phyloP scores from a whole-genome alignment of 257 asterid species.

The Gentiana straminea region DNA sequence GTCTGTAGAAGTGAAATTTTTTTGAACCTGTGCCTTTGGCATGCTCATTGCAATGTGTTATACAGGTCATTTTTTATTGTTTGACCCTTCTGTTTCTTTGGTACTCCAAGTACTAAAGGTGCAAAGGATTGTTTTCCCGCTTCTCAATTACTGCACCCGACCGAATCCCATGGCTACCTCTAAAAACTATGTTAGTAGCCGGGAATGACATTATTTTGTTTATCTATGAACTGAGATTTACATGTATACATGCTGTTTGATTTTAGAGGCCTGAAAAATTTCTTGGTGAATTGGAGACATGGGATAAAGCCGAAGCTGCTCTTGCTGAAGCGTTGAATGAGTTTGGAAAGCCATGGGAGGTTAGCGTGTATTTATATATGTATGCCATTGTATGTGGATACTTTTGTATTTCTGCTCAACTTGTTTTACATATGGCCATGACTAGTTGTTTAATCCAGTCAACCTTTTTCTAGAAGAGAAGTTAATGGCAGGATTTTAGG shows the following conservation, averaged over 20 bases:
- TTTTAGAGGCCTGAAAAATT: constrained; percentile 91
- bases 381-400: not conserved
- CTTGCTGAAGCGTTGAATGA: constrained; percentile 83
- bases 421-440: not conserved
- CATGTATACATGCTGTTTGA: constrained; percentile 1
- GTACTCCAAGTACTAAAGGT: no score
- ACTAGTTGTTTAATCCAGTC: not conserved
- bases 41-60: not conserved
- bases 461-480: no score
- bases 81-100: not conserved
- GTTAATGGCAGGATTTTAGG: no score
- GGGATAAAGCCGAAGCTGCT: constrained; percentile 92
- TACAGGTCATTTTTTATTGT: not conserved
- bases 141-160: no score
- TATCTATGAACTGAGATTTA: not conserved
- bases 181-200: no score
- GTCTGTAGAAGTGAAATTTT: not conserved
- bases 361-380: constrained; percentile 15
- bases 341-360: constrained; percentile 97
- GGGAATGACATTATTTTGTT: not conserved
- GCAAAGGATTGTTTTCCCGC: no score
- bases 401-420: not conserved
- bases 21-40: not conserved
- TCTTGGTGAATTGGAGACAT: constrained; percentile 68
- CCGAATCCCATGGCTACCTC: no score